phyloP scores from a whole-genome alignment of 805 yeast genomes.

The Yamadazyma takamatsuzukensis region DNA sequence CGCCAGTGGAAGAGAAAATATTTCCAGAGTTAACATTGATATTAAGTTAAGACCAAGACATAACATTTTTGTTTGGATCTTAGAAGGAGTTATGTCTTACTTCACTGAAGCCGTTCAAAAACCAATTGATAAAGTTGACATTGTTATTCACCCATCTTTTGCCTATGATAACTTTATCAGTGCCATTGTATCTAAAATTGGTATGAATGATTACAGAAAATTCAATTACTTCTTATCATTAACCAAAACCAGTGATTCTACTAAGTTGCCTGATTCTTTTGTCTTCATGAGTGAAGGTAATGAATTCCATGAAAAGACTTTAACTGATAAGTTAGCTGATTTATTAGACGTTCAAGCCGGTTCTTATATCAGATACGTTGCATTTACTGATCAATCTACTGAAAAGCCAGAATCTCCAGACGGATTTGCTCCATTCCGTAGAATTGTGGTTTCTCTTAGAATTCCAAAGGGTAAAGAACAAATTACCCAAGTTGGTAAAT shows the following conservation, averaged over 20 bases:
- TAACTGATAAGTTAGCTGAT: slow-evolving; percentile 44
- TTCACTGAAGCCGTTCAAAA: slow-evolving; percentile 54
- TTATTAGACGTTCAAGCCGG: slow-evolving; percentile 41
- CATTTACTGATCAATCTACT: slow-evolving; percentile 81
- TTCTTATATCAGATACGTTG: slow-evolving; percentile 52
- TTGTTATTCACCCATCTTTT: slow-evolving; percentile 55
- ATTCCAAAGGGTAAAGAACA: slow-evolving; percentile 51
- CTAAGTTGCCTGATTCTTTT: slow-evolving; percentile 64
- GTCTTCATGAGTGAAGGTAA: slow-evolving; percentile 88
- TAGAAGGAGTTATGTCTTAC: slow-evolving; percentile 60
- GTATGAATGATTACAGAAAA: slow-evolving; percentile 73
- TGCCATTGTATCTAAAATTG: slow-evolving; percentile 80
- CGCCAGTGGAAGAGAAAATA: slow-evolving; percentile 84
- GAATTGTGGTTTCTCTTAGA: slow-evolving; percentile 52
- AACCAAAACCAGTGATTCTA: slow-evolving; percentile 75
- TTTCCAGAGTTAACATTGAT: slow-evolving; percentile 58
- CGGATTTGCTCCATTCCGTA: slow-evolving; percentile 53
- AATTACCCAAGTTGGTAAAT: slow-evolving; percentile 42
- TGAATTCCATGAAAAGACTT: slow-evolving; percentile 70
- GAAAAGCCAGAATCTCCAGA: slow-evolving; percentile 60
- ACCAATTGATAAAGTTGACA: slow-evolving; percentile 55
- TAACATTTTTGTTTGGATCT: slow-evolving; percentile 61
- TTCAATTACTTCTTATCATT: slow-evolving; percentile 78
- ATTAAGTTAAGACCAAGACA: slow-evolving; percentile 75
- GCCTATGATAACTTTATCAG: slow-evolving; percentile 69